Percentiles rank a stretch among this genome's conserved stretches.
phyloP scores from a whole-genome alignment of 2,329 filamentous ascomycete species.

The Colletotrichum noveboracense region DNA sequence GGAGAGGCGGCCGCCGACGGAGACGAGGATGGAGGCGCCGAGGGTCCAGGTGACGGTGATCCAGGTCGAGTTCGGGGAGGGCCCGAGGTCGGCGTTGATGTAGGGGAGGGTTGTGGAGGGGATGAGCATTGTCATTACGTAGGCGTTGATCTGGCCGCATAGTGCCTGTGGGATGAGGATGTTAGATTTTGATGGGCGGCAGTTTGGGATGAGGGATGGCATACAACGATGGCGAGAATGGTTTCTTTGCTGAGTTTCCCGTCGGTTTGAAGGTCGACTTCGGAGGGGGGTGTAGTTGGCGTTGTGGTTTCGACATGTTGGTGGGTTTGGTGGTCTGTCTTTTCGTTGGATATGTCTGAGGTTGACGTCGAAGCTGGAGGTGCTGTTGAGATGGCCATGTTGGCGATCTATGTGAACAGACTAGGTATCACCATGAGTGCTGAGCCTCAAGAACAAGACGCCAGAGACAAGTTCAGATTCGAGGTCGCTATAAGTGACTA shows the following conservation, averaged over 20 bases:
- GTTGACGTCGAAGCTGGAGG: background rate
- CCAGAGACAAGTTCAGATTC: background rate
- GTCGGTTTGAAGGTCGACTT: background rate
- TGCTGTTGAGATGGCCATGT: background rate
- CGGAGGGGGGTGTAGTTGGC: background rate
- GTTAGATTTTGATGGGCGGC: background rate
- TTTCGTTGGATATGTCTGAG: background rate
- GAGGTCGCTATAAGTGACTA: background rate
- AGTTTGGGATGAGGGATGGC: fast-evolving
- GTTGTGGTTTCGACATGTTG: background rate
- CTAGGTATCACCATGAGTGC: background rate
- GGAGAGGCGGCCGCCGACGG: slow-evolving; percentile 38
- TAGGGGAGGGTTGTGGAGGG: slow-evolving; percentile 35
- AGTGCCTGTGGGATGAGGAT: slow-evolving; percentile 1
- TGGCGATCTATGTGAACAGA: background rate
- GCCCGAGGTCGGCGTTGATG: slow-evolving; percentile 38
- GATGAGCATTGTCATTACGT: slow-evolving; percentile 39
- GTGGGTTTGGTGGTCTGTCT: background rate
- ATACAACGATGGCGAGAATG: background rate
- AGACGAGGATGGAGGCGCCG: slow-evolving; percentile 37
- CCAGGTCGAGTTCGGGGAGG: slow-evolving; percentile 37
- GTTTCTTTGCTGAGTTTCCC: background rate
- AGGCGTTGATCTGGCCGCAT: slow-evolving; percentile 31
- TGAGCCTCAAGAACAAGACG: background rate
- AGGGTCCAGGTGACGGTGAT: slow-evolving; percentile 38